Base-by-base conservation (phyloP, 495 filamentous ascomycete species). In the Penicillium verhagenii region DNA sequence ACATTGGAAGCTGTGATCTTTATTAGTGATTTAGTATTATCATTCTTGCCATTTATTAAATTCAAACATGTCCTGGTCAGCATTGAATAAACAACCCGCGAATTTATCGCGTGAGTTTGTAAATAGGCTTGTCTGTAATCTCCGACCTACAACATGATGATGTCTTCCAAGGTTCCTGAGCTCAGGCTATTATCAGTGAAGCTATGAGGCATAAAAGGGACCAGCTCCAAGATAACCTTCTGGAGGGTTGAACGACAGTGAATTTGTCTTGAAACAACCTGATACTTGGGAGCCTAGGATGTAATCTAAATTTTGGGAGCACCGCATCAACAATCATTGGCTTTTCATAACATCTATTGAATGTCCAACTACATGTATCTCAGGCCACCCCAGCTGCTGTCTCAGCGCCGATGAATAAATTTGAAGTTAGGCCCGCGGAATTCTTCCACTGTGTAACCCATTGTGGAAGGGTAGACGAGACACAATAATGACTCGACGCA, bases 1-100 rank as follows among this genome's bases (percentile, higher is more conserved):
- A 52, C 49, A 35, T 55, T 45, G 37, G 53, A 13, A 14, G 26
- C 23, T n/a, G 42, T 6, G 23, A 45, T 45, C 19, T 24, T 39
- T 25, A 7, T 45, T 8, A 9, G 23, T 62, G 52, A 55, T 55
- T 23, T 59, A 60, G 40, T 67, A 49, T 50, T 47, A 16, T 61
- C 60, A n/a, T 24, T 25, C 42, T 25, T 45, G 10, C 13, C 14
- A 45, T 45, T 26, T 45, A 6, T n/a, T 6, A 45, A 45, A 6
- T 26, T 26, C 13, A 45, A n/a, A 25, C 8, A 45, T 8, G 1
- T n/a, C 42, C 42, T 45, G 42, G 5, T 25, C n/a, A 1, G n/a
- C n/a, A n/a, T n/a, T n/a, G n/a, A n/a, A n/a, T n/a, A n/a, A n/a
- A n/a, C n/a, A n/a, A n/a, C n/a, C n/a, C n/a, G n/a, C n/a, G n/a